Evolutionary conservation across 2,329 filamentous ascomycete genomes (phyloP).

Genomic region (Fusarium sp.): DNA sequence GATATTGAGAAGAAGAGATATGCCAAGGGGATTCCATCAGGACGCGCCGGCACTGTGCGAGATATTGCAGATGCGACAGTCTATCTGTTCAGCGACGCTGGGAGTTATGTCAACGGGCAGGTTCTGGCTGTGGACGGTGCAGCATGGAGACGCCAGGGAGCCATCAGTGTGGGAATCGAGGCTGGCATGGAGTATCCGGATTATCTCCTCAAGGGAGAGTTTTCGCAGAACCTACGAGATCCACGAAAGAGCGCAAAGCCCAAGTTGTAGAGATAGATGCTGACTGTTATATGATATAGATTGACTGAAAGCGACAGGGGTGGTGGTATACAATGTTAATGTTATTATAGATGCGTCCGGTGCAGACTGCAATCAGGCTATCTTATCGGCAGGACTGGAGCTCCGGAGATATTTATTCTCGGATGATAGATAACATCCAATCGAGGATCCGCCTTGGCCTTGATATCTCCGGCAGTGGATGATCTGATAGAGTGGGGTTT

Average conservation of each 20-base stretch:
- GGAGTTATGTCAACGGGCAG: conserved; percentile 87
- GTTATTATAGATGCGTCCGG: not conserved
- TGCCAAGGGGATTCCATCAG: conserved; percentile 73
- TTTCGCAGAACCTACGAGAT: conserved; percentile 53
- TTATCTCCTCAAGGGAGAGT: conserved; percentile 56
- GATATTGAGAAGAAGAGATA: conserved; percentile 52
- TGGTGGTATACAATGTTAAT: not conserved
- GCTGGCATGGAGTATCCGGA: conserved; percentile 66
- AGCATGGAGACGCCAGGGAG: conserved; percentile 67
- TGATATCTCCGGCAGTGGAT: conserved; percentile 32
- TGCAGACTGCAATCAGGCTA: not conserved
- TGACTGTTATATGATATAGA: not conserved
- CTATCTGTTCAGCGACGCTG: conserved; percentile 87
- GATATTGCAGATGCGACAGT: conserved; percentile 95
- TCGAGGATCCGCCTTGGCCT: conserved; percentile 6
- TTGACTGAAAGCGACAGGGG: not conserved
- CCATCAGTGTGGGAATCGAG: conserved; percentile 62
- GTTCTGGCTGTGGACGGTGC: conserved; percentile 80
- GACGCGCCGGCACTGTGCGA: conserved; percentile 81
- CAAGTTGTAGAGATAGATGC: conserved; percentile 55
- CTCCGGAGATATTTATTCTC: conserved; percentile 32
- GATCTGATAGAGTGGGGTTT: conserved; percentile 13
- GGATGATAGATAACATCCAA: conserved; percentile 28
- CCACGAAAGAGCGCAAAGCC: conserved; percentile 53
- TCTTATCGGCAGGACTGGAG: conserved; percentile 18